Evolutionary conservation across 2,329 filamentous ascomycete genomes (phyloP).

Genomic region (Paraconiothyrium brasiliense): DNA sequence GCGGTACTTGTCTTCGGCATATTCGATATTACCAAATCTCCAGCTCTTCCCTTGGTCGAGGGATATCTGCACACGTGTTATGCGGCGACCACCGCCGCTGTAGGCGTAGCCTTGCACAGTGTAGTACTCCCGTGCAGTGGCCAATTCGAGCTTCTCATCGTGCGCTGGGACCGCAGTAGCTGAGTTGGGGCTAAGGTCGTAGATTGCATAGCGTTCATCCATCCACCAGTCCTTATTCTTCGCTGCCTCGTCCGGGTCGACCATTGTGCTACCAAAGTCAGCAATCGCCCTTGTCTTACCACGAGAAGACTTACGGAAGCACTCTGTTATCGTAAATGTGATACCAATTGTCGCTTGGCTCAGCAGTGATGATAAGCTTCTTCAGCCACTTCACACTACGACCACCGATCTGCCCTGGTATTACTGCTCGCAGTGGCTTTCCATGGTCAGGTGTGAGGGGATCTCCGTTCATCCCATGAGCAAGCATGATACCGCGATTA

Average conservation of each 20-base stretch:
- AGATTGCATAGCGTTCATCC: slow-evolving; percentile 91
- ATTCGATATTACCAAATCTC: slow-evolving; percentile 78
- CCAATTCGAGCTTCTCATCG: slow-evolving; percentile 70
- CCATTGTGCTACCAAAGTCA: slow-evolving; percentile 67
- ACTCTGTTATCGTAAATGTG: slow-evolving; percentile 95
- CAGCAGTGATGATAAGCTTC: slow-evolving; percentile 77
- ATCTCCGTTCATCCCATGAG: slow-evolving; percentile 91
- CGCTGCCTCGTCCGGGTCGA: slow-evolving; percentile 81
- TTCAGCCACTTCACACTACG: slow-evolving; percentile 94
- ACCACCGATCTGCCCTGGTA: slow-evolving; percentile 91
- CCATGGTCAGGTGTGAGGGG: slow-evolving; percentile 83
- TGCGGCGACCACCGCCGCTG: slow-evolving; percentile 81
- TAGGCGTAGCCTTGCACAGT: slow-evolving; percentile 85
- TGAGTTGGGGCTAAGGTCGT: slow-evolving; percentile 89
- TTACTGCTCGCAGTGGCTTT: slow-evolving; percentile 80
- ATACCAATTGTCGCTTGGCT: slow-evolving; percentile 92
- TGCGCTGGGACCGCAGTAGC: slow-evolving; percentile 83
- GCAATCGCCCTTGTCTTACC: background rate
- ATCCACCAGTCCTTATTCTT: slow-evolving; percentile 80
- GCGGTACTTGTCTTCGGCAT: slow-evolving; percentile 87
- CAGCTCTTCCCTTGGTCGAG: slow-evolving; percentile 84
- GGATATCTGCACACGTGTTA: slow-evolving; percentile 84
- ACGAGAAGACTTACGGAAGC: slow-evolving; percentile 64
- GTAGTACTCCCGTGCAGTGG: slow-evolving; percentile 64
- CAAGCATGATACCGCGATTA: slow-evolving; percentile 84